phyloP scores from a whole-genome alignment of 1,284 basidiomycete species.

The Puccinia hordei region DNA sequence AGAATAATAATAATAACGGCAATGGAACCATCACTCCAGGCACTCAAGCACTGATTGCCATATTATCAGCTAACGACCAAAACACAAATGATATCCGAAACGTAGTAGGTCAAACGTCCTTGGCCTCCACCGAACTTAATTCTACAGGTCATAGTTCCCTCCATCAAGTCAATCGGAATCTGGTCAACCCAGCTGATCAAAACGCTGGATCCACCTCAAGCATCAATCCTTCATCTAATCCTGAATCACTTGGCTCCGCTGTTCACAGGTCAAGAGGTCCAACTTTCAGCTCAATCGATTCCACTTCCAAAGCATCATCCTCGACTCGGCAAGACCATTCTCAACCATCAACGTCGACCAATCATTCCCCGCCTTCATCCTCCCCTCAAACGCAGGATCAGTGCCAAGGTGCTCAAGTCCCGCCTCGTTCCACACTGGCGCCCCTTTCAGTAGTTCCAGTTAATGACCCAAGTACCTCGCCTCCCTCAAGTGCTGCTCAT shows the following conservation, averaged over 20 bases:
- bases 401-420: not conserved
- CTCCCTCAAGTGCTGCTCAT: slow-evolving; percentile 22
- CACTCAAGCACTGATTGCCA: slow-evolving; percentile 37
- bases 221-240: not conserved
- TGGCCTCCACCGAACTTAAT: slow-evolving; percentile 1
- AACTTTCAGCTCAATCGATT: not conserved
- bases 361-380: slow-evolving; percentile 9
- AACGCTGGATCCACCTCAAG: not conserved
- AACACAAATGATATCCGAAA: slow-evolving; percentile 12
- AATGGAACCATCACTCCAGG: slow-evolving; percentile 62
- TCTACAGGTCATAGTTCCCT: slow-evolving; percentile 1
- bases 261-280: not conserved
- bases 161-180: slow-evolving; percentile 6
- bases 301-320: slow-evolving; percentile 14
- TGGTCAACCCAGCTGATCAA: not conserved
- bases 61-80: slow-evolving; percentile 22
- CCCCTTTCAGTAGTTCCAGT: slow-evolving; percentile 8
- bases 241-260: not conserved
- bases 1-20: slow-evolving; percentile 65
- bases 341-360: slow-evolving; percentile 15
- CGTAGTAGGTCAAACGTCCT: not conserved
- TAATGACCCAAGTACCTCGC: slow-evolving; percentile 19
- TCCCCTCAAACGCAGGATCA: not conserved
- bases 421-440: slow-evolving; percentile 19
- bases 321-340: slow-evolving; percentile 15